Percentiles rank a stretch among this genome's conserved stretches.
These are phyloP conservation scores for Epichloe typhina DNA, from an alignment of 2,329 filamentous ascomycete genomes.

Conservation along the genomic window DNA sequence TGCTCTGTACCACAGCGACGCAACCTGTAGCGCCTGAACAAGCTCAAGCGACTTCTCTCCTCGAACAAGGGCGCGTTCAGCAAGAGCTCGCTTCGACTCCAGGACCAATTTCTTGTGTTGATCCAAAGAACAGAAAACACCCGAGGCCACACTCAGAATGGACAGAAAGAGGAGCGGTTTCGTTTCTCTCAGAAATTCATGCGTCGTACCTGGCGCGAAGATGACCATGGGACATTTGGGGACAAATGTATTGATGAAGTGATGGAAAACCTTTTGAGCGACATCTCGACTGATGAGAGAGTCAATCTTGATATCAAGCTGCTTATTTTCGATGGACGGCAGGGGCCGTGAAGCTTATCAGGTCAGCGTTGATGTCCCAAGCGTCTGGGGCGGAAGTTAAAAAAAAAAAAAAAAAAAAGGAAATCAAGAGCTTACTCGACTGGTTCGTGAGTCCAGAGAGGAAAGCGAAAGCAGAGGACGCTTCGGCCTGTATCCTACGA, in stretches of 20 bases:
- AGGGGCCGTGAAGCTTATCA: background rate
- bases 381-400: background rate
- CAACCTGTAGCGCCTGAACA: conserved; percentile 2
- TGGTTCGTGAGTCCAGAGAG: background rate
- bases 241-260: background rate
- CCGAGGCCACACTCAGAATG: conserved; percentile 2
- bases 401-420: background rate
- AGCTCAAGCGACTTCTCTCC: conserved; percentile 4
- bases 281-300: conserved; percentile 3
- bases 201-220: background rate
- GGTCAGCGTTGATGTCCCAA: background rate
- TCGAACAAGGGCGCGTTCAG: background rate
- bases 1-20: conserved; percentile 2
- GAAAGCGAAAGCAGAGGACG: background rate
- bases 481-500: background rate
- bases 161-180: conserved; percentile 2
- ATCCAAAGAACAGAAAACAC: background rate
- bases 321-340: conserved; percentile 4
- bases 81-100: background rate
- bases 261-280: background rate
- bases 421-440: background rate
- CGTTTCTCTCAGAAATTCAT: conserved; percentile 1
- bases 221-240: conserved; percentile 3
- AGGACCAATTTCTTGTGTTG: background rate
- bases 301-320: conserved; percentile 1